Conservation (phyloP, 352 stramenopile genomes). For the Pythium aristosporum region DNA sequence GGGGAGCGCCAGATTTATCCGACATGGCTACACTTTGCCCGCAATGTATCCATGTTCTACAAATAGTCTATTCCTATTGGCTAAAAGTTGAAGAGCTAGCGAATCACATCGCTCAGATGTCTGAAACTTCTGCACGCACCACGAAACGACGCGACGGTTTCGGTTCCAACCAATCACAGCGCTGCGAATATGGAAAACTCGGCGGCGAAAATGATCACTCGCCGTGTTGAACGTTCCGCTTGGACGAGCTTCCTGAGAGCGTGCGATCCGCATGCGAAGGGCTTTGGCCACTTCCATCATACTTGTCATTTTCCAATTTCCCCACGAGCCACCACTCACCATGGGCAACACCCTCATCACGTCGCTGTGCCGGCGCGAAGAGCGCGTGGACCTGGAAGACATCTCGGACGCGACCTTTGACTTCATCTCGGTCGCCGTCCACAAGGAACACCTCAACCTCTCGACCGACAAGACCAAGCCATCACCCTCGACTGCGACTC, state of each 20-base stretch:
- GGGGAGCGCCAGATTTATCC: no score
- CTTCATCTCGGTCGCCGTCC: slow-evolving; percentile 35
- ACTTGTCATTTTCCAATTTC: slow-evolving; percentile 31
- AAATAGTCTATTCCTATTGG: neutral
- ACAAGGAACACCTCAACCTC: slow-evolving; percentile 12
- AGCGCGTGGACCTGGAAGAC: slow-evolving; percentile 34
- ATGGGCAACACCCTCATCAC: slow-evolving; percentile 40
- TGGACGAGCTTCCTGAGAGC: neutral
- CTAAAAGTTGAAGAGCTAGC: neutral
- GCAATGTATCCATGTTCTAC: slow-evolving; percentile 16
- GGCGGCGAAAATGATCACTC: neutral
- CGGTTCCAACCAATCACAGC: slow-evolving; percentile 10
- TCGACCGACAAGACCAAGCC: slow-evolving; percentile 13
- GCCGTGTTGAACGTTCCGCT: neutral
- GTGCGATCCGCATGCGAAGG: neutral
- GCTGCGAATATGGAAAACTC: neutral
- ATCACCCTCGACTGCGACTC: slow-evolving; percentile 6
- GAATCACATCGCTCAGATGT: neutral
- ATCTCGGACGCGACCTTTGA: slow-evolving; percentile 37
- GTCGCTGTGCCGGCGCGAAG: slow-evolving; percentile 26
- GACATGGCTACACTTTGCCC: neutral
- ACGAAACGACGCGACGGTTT: neutral
- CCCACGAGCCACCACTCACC: neutral
- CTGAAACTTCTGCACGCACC: neutral
- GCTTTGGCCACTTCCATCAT: neutral